Base-by-base conservation (phyloP, 345 rosid genomes). In the Bruguiera sexangula region DNA sequence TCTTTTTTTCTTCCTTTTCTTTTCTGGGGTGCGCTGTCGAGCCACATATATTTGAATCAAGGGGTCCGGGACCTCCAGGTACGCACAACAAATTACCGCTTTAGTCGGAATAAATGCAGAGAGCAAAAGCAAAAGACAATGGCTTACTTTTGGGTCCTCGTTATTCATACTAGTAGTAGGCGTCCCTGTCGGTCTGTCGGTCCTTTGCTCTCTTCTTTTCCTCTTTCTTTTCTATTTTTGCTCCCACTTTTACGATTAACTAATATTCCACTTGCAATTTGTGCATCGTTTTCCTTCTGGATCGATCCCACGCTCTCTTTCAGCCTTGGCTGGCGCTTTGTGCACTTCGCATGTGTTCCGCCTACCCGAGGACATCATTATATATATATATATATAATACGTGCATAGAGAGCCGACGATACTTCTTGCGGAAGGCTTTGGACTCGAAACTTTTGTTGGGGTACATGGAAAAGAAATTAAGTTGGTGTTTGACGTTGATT, bases 171-270 rank as follows among this genome's bases (percentile, higher is more conserved):
- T 22, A 1, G 16, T 24, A 24, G 26, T 24, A 56, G 60, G 30
- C 29, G 60, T 56, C 60, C 6, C 32, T 73, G 60, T 73, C 70
- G 53, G 71, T 61, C 58, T 21, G 68, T 53, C 58, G 9, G 13
- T 21, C 31, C 15, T 3, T 22, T 34, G 7, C 18, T 50, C 9
- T 22, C 32, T 56, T 37, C 27, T 0, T 31, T 63, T 63, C 7
- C 21, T 1, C n/a, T 26, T 61, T 61, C 51, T 32, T 21, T 5
- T 13, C 29, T 69, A n/a, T 51, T n/a, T 6, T 11, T 16, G 29
- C 0, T 26, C n/a, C 21, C 13, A 26, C 19, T 13, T 57, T 30
- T 36, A 46, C n/a, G 29, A 46, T 6, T 50, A 51, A 72, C 58
- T 43, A 31, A 62, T 18, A 36, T 13, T 22, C 51, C 39, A 15